Evolutionary conservation across 148 eudicot genomes (phyloP), one percentile per base, ranked within the genome.

Genomic region (Rhododendron williamsianum): DNA sequence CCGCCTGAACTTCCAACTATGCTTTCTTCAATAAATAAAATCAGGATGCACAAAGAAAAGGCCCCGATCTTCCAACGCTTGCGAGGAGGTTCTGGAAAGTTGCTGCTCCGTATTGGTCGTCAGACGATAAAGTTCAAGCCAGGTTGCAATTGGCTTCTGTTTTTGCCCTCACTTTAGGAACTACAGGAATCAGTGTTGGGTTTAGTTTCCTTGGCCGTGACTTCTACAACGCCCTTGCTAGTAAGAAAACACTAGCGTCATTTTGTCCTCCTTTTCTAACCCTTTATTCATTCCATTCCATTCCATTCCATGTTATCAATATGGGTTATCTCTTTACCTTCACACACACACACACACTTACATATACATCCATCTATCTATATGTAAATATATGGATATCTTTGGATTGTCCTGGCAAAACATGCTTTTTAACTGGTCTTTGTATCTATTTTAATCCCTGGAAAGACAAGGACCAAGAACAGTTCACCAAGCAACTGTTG

Each of bases 181-280:
- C 99, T 2, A 94, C 99, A 76, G 98, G 98, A 43, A 95, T 97
- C 35, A 97, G 98, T 80, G 99, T 97, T 18, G 96, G 97, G 27
- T 97, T 97, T 86, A 97, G 87, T 91, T 97, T 91, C 87, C 98
- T 97, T 52, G 98, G 98, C 78, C 99, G 98, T 16, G 99, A 97
- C 86, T 97, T 97, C 90, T 97, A 91, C 85, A 97, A 97, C 83
- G 98, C 99, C 11, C 98, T 95, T 84, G 93, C 99, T 21, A 94
- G 99, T 96, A 74, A 88, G 93, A 84, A 56, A 46, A 80, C 81
- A 33, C 60, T 33, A 33, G 13, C 6, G 10, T 30, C 30, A 19
- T 16, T n/a, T 46, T 78, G 30, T 45, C 30, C 6, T 80, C 19
- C 1, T 80, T 33, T 7, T 27, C 45, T 54, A 56, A 18, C 25